phyloP scores from a whole-genome alignment of 805 yeast species.

The Zygosaccharomyces kombuchaensis region DNA sequence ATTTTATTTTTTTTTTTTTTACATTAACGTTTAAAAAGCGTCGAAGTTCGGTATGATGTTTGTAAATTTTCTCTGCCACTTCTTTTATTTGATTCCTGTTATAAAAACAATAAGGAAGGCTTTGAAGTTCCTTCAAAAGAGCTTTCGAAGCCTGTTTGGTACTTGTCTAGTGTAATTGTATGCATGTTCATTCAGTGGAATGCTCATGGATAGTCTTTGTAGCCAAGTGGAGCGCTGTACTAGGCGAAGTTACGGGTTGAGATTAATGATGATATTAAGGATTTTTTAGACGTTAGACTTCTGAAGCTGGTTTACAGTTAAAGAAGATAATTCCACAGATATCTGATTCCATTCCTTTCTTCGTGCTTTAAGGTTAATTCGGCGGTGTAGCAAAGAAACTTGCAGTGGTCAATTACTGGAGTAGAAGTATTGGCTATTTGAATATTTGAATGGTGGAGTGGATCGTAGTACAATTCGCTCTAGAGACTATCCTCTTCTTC shows the following conservation, averaged over 20 bases:
- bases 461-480: too few relatives aligned
- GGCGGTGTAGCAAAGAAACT: background rate
- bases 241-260: background rate
- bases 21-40: background rate
- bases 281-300: conserved; percentile 38
- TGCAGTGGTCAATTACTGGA: background rate
- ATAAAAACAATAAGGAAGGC: background rate
- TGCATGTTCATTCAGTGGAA: conserved; percentile 2
- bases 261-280: conserved; percentile 29
- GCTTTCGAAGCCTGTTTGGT: background rate
- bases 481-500: background rate
- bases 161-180: background rate
- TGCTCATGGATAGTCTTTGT: background rate
- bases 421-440: too few relatives aligned
- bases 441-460: too few relatives aligned
- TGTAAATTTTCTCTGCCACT: background rate
- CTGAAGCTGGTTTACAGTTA: conserved; percentile 24
- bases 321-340: conserved; percentile 32
- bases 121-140: background rate
- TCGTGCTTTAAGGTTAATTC: background rate
- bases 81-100: background rate
- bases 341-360: conserved; percentile 16
- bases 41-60: background rate
- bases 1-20: background rate
- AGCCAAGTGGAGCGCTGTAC: background rate